phyloP scores from a whole-genome alignment of 2,329 filamentous ascomycete genomes.

The Byssochlamys sp. region DNA sequence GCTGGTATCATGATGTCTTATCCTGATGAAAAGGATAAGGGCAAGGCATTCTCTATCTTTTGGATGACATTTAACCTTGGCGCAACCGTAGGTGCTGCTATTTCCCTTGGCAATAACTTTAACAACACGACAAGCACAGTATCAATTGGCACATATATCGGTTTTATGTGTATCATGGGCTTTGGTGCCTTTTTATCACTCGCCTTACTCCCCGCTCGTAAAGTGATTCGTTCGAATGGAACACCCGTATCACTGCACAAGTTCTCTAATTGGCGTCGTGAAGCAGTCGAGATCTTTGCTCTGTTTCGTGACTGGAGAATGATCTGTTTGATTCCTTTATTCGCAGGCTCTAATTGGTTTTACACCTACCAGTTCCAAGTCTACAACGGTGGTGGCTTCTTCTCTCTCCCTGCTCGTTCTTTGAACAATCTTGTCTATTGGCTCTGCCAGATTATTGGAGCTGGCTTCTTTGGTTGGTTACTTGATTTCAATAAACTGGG shows the following conservation, averaged over 20 bases:
- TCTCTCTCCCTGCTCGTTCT: constrained; percentile 47
- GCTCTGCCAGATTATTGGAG: constrained; percentile 49
- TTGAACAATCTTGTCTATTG: constrained; percentile 49
- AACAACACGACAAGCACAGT: constrained; percentile 28
- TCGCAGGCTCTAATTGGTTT: constrained; percentile 47
- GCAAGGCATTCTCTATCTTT: constrained; percentile 24
- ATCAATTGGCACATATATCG: constrained; percentile 32
- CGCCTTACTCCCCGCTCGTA: background rate
- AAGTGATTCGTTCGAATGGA: too few species aligned
- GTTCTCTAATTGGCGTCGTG: background rate
- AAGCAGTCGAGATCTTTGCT: background rate
- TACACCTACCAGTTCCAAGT: constrained; percentile 50
- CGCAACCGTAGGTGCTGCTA: constrained; percentile 24
- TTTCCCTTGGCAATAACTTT: constrained; percentile 26
- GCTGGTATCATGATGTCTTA: constrained; percentile 33
- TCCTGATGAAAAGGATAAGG: constrained; percentile 23
- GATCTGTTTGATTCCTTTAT: constrained; percentile 39
- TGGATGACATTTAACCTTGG: constrained; percentile 31
- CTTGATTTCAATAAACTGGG: constrained; percentile 23
- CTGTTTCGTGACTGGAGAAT: constrained; percentile 33
- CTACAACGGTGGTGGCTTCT: constrained; percentile 48
- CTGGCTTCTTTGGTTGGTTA: constrained; percentile 38
- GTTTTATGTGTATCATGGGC: too few species aligned
- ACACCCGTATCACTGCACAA: background rate
- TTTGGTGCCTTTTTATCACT: too few species aligned